Conservation (phyloP, 495 filamentous ascomycete genomes). For the Aspergillus mulundensis region DNA sequence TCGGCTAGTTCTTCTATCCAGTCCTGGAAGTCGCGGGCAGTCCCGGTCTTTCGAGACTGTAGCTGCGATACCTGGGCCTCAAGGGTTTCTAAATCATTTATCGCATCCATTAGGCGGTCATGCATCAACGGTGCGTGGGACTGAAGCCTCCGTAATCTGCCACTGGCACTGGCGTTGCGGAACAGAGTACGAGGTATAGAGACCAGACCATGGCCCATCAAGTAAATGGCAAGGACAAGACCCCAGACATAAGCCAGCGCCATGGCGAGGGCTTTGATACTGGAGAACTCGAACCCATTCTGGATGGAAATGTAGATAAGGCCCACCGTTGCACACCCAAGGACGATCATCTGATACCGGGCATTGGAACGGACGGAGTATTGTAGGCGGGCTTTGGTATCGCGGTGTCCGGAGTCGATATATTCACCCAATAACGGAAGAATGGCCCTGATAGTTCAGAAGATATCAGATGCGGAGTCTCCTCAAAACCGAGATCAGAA, state of each 20-base stretch:
- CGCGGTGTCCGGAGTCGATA: conserved; percentile 87
- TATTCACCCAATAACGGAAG: conserved; percentile 91
- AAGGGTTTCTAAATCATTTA: conserved; percentile 72
- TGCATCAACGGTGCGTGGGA: conserved; percentile 73
- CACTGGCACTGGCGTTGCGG: conserved; percentile 68
- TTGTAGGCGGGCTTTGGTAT: conserved; percentile 70
- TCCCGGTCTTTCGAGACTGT: conserved; percentile 74
- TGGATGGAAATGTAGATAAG: conserved; percentile 79
- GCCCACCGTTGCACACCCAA: conserved; percentile 65
- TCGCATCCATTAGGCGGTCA: conserved; percentile 83
- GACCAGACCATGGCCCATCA: conserved; percentile 96
- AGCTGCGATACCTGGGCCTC: conserved; percentile 76
- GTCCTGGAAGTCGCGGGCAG: conserved; percentile 75
- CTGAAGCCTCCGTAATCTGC: conserved; percentile 69
- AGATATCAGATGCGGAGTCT: conserved; percentile 2
- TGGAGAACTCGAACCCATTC: conserved; percentile 62
- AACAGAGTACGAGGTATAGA: conserved; percentile 80
- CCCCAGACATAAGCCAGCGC: conserved; percentile 94
- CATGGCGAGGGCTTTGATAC: conserved; percentile 79
- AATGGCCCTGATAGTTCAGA: conserved; percentile 61
- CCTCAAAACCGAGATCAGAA: neutral
- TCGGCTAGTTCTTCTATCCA: conserved; percentile 94
- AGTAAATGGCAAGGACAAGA: conserved; percentile 82
- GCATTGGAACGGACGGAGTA: conserved; percentile 84
- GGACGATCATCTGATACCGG: conserved; percentile 76